Base-by-base conservation (phyloP, 495 filamentous ascomycete genomes). In the Cairneyella variabilis region DNA sequence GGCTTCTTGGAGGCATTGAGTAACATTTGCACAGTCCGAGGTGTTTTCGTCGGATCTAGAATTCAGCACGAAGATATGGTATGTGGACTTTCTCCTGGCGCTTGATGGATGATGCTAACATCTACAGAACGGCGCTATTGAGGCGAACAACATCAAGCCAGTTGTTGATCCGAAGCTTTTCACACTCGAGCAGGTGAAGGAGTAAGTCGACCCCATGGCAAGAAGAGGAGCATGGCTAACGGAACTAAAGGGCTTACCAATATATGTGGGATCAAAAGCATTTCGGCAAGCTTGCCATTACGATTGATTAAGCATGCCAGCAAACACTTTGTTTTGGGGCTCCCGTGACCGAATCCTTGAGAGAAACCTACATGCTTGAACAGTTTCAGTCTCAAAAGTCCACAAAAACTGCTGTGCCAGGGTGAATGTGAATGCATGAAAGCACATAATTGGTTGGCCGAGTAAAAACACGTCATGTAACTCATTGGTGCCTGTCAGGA, bases 241-340 rank as follows among this genome's bases (percentile, higher is more conserved):
- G 6, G 28, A 6, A 6, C 28, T 14, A 25, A 11, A 25, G 45
- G 26, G 51, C 57, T 58, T 76, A 60, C 64, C 62, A 71, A 46
- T 69, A 69, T 53, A 59, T 87, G 83, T 89, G 78, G 81, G 80
- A 74, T 36, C 75, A 85, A 66, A 86, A 83, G 61, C 88, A 93
- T 63, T 83, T 90, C 58, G 88, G 87, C 21, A 92, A 91, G 73
- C 55, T 90, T 38, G 67, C 69, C 10, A 80, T 90, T 64, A 81
- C 79, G 67, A 84, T 90, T 53, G 64, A 46, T 14, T 63, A 59
- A 32, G 28, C n/a, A n/a, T n/a, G n/a, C n/a, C n/a, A n/a, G n/a
- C n/a, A n/a, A n/a, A n/a, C n/a, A n/a, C n/a, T n/a, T n/a, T n/a
- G n/a, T n/a, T n/a, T n/a, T n/a, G n/a, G n/a, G n/a, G n/a, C n/a